Evolutionary conservation across 106 monocot species (phyloP), one percentile per base, ranked within the genome.

Genomic region (Apostasia ramifera): DNA sequence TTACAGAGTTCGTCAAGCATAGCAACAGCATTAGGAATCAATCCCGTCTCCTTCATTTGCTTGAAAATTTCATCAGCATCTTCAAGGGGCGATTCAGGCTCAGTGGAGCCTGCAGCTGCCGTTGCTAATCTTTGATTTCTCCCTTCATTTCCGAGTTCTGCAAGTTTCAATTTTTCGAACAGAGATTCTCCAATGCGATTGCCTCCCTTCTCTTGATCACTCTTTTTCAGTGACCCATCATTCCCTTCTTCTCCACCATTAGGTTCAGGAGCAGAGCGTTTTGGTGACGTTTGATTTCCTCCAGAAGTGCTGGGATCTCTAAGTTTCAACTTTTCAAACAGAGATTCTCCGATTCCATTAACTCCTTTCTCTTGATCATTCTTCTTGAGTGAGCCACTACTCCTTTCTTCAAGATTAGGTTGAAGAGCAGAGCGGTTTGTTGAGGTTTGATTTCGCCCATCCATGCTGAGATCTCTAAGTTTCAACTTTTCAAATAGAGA

Each of bases 1-100:
- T 98, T 98, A 69, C 92, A 98, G 39, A 98, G 75, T 0, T 89
- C 92, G 37, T 98, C 92, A 13, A 98, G 92, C 97, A 98, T 98
- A 5, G 97, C 89, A 1, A 98, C 92, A 3, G 92, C 97, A 67
- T 92, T 98, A 0, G 97, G 97, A 26, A 98, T 92, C 12, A 98
- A 76, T 4, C 97, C 92, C 2, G 86, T 92, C 77, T 98, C 81
- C 76, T 92, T 98, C 92, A 98, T 92, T 73, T 98, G 89, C 79
- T 75, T 82, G 54, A 98, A 92, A 2, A 98, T 92, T 61, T 72
- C 84, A 66, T 98, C 92, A 1, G 92, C 85, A 11, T 90, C 97
- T 59, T 85, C 66, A 0, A 78, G 62, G 3, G 80, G 80, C 2
- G 78, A 58, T 44, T 82, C 80, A 0, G 66, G 13, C 2, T 53